Conservation (phyloP, 371 early-diverging fungal genomes). For the Mortierella sp. region DNA sequence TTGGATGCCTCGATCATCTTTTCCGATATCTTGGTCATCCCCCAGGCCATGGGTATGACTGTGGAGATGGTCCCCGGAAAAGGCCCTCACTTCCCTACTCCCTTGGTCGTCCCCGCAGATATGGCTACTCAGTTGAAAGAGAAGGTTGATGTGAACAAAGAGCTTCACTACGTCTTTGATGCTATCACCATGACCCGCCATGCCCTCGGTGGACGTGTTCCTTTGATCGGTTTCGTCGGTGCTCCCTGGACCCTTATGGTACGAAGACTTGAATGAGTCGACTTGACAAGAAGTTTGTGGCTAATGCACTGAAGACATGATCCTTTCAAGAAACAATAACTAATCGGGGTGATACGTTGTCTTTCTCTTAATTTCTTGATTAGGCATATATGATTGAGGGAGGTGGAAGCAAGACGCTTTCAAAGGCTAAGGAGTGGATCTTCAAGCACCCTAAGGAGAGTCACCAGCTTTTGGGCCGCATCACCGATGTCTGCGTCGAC, state of each 20-base stretch:
- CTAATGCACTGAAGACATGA: not conserved
- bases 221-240: slow-evolving; percentile 96
- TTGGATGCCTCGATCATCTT: slow-evolving; percentile 98
- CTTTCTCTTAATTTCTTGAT: not conserved
- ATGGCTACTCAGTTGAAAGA: slow-evolving; percentile 71
- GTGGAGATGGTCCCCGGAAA: slow-evolving; percentile 95
- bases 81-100: slow-evolving; percentile 94
- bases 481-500: slow-evolving; percentile 88
- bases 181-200: slow-evolving; percentile 96
- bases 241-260: slow-evolving; percentile 98
- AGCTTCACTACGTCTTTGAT: slow-evolving; percentile 94
- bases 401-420: slow-evolving; percentile 94
- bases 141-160: slow-evolving; percentile 78
- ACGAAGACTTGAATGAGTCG: not conserved
- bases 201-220: slow-evolving; percentile 88
- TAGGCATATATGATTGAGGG: slow-evolving; percentile 98
- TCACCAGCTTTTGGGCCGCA: slow-evolving; percentile 83
- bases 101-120: slow-evolving; percentile 83
- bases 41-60: slow-evolving; percentile 96
- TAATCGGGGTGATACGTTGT: not conserved
- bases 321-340: not conserved
- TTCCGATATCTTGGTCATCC: slow-evolving; percentile 97
- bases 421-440: slow-evolving; percentile 93
- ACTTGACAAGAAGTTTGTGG: not conserved
- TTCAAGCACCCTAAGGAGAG: slow-evolving; percentile 86